A percentile compares a stretch with the other conserved stretches of the same genome.
Evolutionary conservation across 2,329 filamentous ascomycete species (phyloP).

Genomic region (Botrytis hyacinthi): DNA sequence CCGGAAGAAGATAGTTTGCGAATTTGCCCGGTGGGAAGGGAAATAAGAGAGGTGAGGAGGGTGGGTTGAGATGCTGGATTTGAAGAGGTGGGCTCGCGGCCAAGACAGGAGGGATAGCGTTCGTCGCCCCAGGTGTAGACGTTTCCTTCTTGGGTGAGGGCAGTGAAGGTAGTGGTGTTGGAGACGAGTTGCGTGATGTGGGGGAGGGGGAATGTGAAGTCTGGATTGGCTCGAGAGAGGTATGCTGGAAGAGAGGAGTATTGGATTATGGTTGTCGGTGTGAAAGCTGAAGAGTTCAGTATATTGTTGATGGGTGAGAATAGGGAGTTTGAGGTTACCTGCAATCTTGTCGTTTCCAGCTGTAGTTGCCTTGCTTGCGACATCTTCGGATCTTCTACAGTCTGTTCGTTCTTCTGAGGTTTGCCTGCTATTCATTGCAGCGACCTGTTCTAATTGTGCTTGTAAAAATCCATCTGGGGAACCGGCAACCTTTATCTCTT

Average conservation of each 20-base stretch:
- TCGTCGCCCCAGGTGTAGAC: constrained; percentile 54
- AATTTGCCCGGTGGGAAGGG: constrained; percentile 52
- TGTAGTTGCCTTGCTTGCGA: constrained; percentile 33
- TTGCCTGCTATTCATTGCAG: not conserved
- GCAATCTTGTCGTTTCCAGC: constrained; percentile 39
- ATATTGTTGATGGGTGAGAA: not conserved
- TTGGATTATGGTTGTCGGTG: constrained; percentile 20
- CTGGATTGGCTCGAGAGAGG: constrained; percentile 8
- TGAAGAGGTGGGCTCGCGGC: constrained; percentile 44
- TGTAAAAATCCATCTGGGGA: constrained; percentile 31
- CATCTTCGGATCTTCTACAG: not conserved
- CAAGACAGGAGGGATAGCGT: constrained; percentile 56
- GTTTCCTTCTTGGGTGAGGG: constrained; percentile 40
- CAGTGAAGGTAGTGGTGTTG: constrained; percentile 42
- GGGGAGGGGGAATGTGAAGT: constrained; percentile 17
- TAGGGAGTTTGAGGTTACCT: constrained; percentile 14
- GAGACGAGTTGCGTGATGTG: constrained; percentile 35
- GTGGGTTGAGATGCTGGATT: constrained; percentile 49
- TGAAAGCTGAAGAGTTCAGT: constrained; percentile 7
- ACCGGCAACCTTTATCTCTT: constrained; percentile 31
- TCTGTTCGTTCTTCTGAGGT: not conserved
- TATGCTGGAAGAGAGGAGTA: constrained; percentile 28
- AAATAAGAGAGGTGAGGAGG: constrained; percentile 49
- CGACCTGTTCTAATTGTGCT: constrained; percentile 23
- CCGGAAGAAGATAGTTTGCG: constrained; percentile 53